phyloP scores from a whole-genome alignment of 768 basidiomycete genomes.

The Xerocomus spinulosus region DNA sequence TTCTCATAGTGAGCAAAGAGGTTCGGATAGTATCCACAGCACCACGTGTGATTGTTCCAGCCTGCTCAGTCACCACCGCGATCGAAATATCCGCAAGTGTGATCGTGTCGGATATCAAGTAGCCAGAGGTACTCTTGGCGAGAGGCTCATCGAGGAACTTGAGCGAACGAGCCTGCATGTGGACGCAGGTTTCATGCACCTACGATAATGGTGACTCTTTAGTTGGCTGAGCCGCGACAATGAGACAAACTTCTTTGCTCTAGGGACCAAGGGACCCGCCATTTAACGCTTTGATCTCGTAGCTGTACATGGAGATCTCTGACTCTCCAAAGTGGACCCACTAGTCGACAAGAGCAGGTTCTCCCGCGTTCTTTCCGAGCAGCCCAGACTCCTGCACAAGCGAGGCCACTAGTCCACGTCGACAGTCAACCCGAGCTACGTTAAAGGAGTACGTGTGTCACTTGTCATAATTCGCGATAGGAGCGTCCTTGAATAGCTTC shows the following conservation, averaged over 20 bases:
- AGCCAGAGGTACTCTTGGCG: conserved; percentile 13
- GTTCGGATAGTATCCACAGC: conserved; percentile 25
- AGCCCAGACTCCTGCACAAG: conserved; percentile 24
- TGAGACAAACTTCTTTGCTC: conserved; percentile 17
- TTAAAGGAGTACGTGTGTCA: background rate
- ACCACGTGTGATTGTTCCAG: conserved; percentile 23
- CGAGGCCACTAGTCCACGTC: conserved; percentile 17
- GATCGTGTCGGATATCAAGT: conserved; percentile 21
- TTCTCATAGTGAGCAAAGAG: conserved; percentile 25
- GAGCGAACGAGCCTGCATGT: conserved; percentile 21
- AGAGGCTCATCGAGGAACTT: conserved; percentile 25
- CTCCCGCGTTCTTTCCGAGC: conserved; percentile 19
- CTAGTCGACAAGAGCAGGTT: conserved; percentile 28
- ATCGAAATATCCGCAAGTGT: conserved; percentile 27
- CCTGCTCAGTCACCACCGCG: conserved; percentile 20
- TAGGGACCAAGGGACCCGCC: conserved; percentile 19
- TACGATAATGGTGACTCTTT: background rate
- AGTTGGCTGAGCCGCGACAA: background rate
- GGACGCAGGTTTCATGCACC: conserved; percentile 14
- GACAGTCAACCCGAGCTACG: background rate
- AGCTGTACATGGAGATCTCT: conserved; percentile 22
- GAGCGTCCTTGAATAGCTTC: conserved; percentile 25
- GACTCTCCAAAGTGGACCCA: conserved; percentile 29
- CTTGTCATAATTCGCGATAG: conserved; percentile 28
- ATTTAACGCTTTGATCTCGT: conserved; percentile 16